These are phyloP conservation scores for Monosiga brevicollis DNA, from an alignment of 78 protist species.

Conservation along the genomic window DNA sequence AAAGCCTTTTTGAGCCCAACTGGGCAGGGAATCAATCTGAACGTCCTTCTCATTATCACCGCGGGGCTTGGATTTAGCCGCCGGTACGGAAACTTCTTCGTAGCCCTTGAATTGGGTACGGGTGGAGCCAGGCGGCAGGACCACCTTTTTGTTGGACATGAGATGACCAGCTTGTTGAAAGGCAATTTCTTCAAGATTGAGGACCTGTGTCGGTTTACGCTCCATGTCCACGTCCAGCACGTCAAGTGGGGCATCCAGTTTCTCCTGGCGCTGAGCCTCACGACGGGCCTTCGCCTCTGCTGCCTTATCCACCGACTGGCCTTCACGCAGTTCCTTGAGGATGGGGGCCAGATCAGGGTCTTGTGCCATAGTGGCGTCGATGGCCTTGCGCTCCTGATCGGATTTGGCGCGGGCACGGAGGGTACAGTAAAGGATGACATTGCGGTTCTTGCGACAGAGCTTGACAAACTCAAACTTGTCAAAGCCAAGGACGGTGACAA, in stretches of 20 bases:
- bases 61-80: conserved; percentile 27
- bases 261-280: background rate
- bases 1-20: conserved; percentile 80
- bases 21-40: conserved; percentile 49
- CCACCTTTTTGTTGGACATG: conserved; percentile 63
- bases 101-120: conserved; percentile 60
- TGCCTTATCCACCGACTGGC: background rate
- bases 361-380: conserved; percentile 57
- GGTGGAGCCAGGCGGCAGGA: conserved; percentile 65
- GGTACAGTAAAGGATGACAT: conserved; percentile 51
- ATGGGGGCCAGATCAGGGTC: conserved; percentile 20
- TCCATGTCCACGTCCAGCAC: background rate
- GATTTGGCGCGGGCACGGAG: conserved; percentile 48
- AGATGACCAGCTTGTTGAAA: conserved; percentile 75
- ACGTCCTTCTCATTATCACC: conserved; percentile 24
- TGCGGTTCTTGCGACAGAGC: conserved; percentile 31
- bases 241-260: background rate
- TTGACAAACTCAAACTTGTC: conserved; percentile 72
- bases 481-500: conserved; percentile 64
- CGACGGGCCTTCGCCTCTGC: background rate
- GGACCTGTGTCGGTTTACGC: background rate
- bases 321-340: conserved; percentile 32
- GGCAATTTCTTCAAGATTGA: conserved; percentile 70
- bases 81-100: conserved; percentile 83
- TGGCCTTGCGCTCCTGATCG: conserved; percentile 48